A percentile compares a stretch with the other conserved stretches of the same genome.
phyloP scores from a whole-genome alignment of 306 rosid species.

The Rosa chinensis region DNA sequence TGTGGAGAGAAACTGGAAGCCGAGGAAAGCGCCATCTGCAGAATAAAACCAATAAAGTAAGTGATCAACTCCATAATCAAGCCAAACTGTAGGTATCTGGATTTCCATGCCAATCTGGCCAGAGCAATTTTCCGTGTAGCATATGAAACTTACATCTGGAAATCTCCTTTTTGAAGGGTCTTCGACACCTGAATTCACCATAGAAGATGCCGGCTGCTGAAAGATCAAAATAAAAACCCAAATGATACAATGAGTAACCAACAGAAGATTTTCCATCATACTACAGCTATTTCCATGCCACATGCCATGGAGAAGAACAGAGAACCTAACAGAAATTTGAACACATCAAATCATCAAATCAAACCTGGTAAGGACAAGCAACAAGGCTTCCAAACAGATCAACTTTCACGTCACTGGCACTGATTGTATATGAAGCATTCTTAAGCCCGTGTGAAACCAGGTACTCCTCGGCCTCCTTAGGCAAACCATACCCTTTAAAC shows the following conservation, averaged over 20 bases:
- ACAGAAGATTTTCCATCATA: background rate
- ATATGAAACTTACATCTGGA: constrained; percentile 27
- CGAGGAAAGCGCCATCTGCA: constrained; percentile 31
- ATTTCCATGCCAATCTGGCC: background rate
- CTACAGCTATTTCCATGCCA: background rate
- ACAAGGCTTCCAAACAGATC: constrained; percentile 58
- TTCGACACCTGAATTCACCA: constrained; percentile 25
- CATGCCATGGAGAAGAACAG: background rate
- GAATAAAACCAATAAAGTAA: constrained; percentile 9
- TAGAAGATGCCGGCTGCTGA: constrained; percentile 60
- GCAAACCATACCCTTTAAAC: constrained; percentile 65
- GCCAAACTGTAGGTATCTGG: background rate
- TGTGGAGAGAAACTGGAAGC: constrained; percentile 23
- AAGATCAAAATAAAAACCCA: constrained; percentile 19
- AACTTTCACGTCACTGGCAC: constrained; percentile 50
- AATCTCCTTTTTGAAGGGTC: constrained; percentile 36
- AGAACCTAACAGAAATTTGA: background rate
- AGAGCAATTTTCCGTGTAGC: background rate
- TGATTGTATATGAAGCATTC: constrained; percentile 60
- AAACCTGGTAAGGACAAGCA: constrained; percentile 74
- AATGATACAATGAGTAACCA: background rate
- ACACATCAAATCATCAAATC: constrained; percentile 33
- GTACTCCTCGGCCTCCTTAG: constrained; percentile 57
- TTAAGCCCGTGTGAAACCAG: constrained; percentile 68
- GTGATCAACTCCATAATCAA: constrained; percentile 2